Conservation (phyloP, 2,329 filamentous ascomycete species). For the Eurotiales sp. region DNA sequence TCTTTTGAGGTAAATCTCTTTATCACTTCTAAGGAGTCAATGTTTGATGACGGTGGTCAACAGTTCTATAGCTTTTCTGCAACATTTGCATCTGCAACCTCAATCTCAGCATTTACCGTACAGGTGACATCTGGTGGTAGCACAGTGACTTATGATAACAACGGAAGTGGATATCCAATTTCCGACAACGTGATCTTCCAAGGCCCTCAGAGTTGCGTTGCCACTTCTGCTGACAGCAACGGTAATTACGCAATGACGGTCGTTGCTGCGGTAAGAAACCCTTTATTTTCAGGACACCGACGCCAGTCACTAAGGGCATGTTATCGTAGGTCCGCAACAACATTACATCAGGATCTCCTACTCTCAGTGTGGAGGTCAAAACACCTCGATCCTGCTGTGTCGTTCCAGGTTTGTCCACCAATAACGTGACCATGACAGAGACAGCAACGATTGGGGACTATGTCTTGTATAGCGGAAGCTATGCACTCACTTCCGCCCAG, state of each 20-base stretch:
- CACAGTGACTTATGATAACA: slow-evolving; percentile 10
- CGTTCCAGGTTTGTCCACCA: slow-evolving; percentile 4
- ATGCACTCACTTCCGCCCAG: slow-evolving; percentile 5
- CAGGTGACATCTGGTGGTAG: slow-evolving; percentile 8
- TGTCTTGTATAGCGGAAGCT: slow-evolving; percentile 9
- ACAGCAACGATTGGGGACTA: slow-evolving; percentile 6
- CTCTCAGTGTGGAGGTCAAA: slow-evolving; percentile 11
- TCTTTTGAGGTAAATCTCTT: slow-evolving; percentile 5
- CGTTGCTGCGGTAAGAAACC: slow-evolving; percentile 5
- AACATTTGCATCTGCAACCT: slow-evolving; percentile 1
- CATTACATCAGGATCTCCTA: neutral
- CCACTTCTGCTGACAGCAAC: slow-evolving; percentile 2
- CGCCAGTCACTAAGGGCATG: neutral
- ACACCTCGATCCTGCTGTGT: slow-evolving; percentile 11
- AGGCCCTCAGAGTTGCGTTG: slow-evolving; percentile 8
- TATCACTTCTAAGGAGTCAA: neutral
- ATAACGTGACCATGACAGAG: slow-evolving; percentile 11
- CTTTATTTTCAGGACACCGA: neutral
- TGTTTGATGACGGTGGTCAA: neutral
- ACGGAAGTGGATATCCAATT: slow-evolving; percentile 10
- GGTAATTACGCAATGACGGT: slow-evolving; percentile 11
- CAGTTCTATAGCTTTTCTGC: slow-evolving; percentile 12
- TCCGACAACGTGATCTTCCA: slow-evolving; percentile 9
- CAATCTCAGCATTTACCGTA: slow-evolving; percentile 8
- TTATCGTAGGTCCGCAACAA: slow-evolving; percentile 10